Conservation (phyloP, 1,284 basidiomycete species). For the Neolentinus lepideus region DNA sequence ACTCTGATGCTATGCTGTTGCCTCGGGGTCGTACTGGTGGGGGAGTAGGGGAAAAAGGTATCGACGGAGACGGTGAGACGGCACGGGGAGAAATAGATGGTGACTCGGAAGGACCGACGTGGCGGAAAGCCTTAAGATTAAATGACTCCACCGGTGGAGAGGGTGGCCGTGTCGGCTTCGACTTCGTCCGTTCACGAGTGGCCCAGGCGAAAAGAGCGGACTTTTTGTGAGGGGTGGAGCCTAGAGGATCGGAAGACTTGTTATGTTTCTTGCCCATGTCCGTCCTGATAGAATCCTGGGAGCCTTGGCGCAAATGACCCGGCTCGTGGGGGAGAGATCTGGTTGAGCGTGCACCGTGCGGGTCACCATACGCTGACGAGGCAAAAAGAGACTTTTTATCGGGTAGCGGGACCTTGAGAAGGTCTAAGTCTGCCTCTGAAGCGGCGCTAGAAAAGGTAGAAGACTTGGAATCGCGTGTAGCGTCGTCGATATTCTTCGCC, state of each 20-base stretch:
- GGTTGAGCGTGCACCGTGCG: constrained; percentile 43
- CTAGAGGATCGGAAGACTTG: constrained; percentile 19
- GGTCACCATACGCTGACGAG: constrained; percentile 32
- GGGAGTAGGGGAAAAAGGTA: constrained; percentile 16
- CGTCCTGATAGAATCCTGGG: constrained; percentile 11
- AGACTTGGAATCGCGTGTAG: constrained; percentile 15
- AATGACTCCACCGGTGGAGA: constrained; percentile 23
- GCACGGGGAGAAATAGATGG: constrained; percentile 23
- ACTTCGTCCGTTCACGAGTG: constrained; percentile 33
- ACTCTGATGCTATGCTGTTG: constrained; percentile 51
- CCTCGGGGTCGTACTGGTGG: constrained; percentile 44
- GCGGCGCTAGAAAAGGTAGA: constrained; percentile 21
- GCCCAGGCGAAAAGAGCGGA: constrained; percentile 25
- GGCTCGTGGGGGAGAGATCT: constrained; percentile 46
- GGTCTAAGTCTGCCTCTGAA: constrained; percentile 29
- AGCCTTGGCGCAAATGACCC: constrained; percentile 9
- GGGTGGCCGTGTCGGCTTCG: constrained; percentile 24
- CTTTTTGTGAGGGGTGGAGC: constrained; percentile 21
- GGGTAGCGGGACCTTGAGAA: constrained; percentile 36
- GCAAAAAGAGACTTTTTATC: constrained; percentile 50
- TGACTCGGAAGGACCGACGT: constrained; percentile 34
- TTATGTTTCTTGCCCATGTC: constrained; percentile 11
- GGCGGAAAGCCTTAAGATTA: constrained; percentile 66
- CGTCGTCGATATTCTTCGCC: constrained; percentile 8
- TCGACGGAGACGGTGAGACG: constrained; percentile 15